Conservation (phyloP, 2,329 filamentous ascomycete species). For the Aspergillus texensis region DNA sequence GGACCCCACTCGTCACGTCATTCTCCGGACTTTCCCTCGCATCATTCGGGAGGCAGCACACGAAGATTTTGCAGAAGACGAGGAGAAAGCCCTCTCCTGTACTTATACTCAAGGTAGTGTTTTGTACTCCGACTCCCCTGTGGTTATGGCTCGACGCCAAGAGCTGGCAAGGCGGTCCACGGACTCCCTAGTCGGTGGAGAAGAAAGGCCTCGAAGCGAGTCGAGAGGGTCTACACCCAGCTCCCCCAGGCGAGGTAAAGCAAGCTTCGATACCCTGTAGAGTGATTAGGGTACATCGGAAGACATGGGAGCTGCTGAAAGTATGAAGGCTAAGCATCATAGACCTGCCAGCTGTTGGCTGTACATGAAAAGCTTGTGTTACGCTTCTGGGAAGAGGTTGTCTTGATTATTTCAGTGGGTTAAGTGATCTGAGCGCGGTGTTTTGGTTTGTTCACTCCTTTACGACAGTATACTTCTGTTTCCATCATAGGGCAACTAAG, state of each 20-base stretch:
- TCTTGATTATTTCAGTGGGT: background rate
- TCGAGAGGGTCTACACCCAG: constrained; percentile 19
- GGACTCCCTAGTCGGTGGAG: constrained; percentile 16
- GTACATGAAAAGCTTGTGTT: background rate
- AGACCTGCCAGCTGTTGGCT: background rate
- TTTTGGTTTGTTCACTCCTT: constrained; percentile 6
- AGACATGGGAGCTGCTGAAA: background rate
- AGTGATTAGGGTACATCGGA: background rate
- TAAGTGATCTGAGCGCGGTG: background rate
- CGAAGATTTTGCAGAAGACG: constrained; percentile 50
- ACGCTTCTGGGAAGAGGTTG: background rate
- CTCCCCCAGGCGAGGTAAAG: constrained; percentile 1
- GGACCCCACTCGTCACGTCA: constrained; percentile 43
- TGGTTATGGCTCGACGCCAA: constrained; percentile 42
- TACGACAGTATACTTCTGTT: background rate
- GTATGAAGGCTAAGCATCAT: background rate
- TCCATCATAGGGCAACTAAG: background rate
- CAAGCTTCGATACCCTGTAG: constrained; percentile 2
- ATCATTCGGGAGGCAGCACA: constrained; percentile 56
- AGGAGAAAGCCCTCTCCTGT: constrained; percentile 46
- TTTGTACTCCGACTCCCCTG: constrained; percentile 53
- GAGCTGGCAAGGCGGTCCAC: constrained; percentile 41
- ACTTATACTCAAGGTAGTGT: constrained; percentile 54
- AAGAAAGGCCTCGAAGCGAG: constrained; percentile 13
- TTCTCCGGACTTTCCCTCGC: constrained; percentile 56